A percentile compares a stretch with the other conserved stretches of the same genome.
Evolutionary conservation across 1,139 yeast genomes (phyloP).

Genomic region (Pichiaceae sp.): DNA sequence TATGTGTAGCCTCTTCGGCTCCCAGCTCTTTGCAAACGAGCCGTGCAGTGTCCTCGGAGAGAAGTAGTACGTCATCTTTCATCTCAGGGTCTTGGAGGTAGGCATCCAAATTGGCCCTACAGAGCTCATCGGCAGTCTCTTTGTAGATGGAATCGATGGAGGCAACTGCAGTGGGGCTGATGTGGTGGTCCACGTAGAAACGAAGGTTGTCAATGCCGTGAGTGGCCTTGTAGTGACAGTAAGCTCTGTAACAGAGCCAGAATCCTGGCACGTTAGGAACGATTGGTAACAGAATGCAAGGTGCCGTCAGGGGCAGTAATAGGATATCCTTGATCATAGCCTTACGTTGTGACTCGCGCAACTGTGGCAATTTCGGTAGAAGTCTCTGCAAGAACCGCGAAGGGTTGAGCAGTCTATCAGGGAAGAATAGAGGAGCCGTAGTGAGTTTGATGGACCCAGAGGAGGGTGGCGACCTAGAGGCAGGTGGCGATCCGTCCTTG

Average conservation of each 20-base stretch:
- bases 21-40: constrained; percentile 15
- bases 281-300: constrained; percentile 76
- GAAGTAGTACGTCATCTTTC: constrained; percentile 12
- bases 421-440: constrained; percentile 23
- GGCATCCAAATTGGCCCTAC: constrained; percentile 9
- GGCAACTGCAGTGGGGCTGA: constrained; percentile 14
- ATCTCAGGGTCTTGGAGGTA: constrained; percentile 5
- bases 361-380: constrained; percentile 18
- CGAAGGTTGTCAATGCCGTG: constrained; percentile 66
- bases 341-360: constrained; percentile 34
- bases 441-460: no score
- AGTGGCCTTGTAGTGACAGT: constrained; percentile 76
- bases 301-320: constrained; percentile 71
- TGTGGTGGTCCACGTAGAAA: constrained; percentile 23
- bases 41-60: constrained; percentile 18
- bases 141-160: constrained; percentile 15
- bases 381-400: constrained; percentile 19
- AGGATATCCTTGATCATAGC: constrained; percentile 41
- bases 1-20: constrained; percentile 12
- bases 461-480: background rate
- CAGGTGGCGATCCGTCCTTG: background rate
- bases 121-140: constrained; percentile 12
- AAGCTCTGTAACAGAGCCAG: constrained; percentile 71
- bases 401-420: constrained; percentile 16
- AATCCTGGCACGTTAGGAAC: constrained; percentile 95